phyloP scores from a whole-genome alignment of 2,329 filamentous ascomycete species.

The Stagonosporopsis rhizophila region DNA sequence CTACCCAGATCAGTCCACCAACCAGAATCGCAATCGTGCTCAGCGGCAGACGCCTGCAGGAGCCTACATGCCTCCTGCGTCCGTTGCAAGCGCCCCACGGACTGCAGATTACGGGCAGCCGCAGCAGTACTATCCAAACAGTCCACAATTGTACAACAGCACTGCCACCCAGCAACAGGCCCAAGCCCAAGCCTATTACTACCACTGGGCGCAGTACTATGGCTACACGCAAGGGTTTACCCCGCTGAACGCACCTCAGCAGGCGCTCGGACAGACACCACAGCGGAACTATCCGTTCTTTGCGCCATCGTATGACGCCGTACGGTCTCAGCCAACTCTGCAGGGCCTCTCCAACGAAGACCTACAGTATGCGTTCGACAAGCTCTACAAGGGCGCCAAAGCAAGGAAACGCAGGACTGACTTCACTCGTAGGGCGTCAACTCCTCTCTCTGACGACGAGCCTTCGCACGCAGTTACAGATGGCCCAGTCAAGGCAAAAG shows the following conservation, averaged over 20 bases:
- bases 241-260: conserved; percentile 20
- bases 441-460: conserved; percentile 18
- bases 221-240: conserved; percentile 14
- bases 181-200: conserved; percentile 27
- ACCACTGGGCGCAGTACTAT: conserved; percentile 31
- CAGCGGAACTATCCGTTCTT: conserved; percentile 23
- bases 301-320: conserved; percentile 18
- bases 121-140: conserved; percentile 18
- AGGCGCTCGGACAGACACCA: conserved; percentile 17
- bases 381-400: conserved; percentile 20
- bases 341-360: conserved; percentile 23
- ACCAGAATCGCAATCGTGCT: conserved; percentile 19
- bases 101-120: conserved; percentile 15
- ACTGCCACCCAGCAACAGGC: conserved; percentile 23
- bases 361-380: conserved; percentile 31
- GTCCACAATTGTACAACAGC: conserved; percentile 18
- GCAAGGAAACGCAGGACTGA: conserved; percentile 25
- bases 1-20: conserved; percentile 19
- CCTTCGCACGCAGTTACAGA: conserved; percentile 1
- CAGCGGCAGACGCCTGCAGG: conserved; percentile 10
- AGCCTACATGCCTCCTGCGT: conserved; percentile 14
- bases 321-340: conserved; percentile 23
- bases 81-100: conserved; percentile 9
- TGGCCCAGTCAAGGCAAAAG: conserved; percentile 21
- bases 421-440: conserved; percentile 23